phyloP scores from a whole-genome alignment of 768 basidiomycete species.

The Termitomyces sp. region DNA sequence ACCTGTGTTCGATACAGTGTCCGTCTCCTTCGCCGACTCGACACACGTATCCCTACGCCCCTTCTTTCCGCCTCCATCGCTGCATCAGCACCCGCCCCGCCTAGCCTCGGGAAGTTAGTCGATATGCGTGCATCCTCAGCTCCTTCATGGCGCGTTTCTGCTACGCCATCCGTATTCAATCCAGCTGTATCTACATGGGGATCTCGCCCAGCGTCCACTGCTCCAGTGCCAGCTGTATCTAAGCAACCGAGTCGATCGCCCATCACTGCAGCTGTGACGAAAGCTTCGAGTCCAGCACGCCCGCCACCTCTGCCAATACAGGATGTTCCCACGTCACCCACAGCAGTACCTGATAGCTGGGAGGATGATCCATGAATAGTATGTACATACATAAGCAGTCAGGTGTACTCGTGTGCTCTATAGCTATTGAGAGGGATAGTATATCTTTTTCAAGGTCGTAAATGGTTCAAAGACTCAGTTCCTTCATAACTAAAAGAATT shows the following conservation, averaged over 20 bases:
- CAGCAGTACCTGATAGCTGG: conserved; percentile 30
- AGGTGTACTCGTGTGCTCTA: neutral
- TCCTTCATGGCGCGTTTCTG: conserved; percentile 19
- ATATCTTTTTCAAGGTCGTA: no score
- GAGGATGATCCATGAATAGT: conserved; percentile 26
- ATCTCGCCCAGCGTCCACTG: neutral
- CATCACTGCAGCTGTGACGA: conserved; percentile 3
- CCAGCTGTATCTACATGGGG: conserved; percentile 5
- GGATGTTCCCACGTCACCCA: conserved; percentile 9
- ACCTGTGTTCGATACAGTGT: no score
- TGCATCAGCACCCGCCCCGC: conserved; percentile 21
- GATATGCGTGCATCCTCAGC: conserved; percentile 40
- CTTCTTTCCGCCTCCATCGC: conserved; percentile 52
- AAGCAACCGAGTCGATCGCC: neutral
- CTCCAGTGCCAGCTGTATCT: neutral
- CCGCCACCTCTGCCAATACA: neutral
- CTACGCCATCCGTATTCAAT: conserved; percentile 8
- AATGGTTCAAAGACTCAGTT: no score
- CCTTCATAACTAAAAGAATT: no score
- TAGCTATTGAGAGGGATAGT: no score
- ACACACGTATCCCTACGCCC: conserved; percentile 75
- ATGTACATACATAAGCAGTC: no score
- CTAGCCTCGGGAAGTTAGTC: conserved; percentile 58
- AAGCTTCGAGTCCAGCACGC: conserved; percentile 11
- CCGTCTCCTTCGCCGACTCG: conserved; percentile 76